Evolutionary conservation across 345 rosid genomes (phyloP), one percentile per base, ranked within the genome.

Genomic region (Boechera divaricarpa): DNA sequence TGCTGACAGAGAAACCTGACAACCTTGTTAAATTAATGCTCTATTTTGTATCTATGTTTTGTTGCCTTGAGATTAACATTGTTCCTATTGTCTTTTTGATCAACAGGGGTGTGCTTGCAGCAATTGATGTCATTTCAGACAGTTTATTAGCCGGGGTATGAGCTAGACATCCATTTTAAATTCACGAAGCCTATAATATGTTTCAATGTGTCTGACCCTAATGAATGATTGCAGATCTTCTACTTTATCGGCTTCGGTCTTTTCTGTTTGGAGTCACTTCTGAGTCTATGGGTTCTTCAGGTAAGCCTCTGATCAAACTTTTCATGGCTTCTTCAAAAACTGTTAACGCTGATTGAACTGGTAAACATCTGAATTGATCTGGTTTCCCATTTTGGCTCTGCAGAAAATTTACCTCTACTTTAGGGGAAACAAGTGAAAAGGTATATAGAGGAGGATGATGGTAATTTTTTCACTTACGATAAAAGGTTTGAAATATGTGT

Each of bases 271-370:
- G 99, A 96, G 83, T 78, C 93, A 8, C 85, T 96, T 63, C 83
- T 96, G 63, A 96, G 99, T 83, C 81, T 93, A 69, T 96, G 98
- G 98, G 99, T 96, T 77, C 86, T 96, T 72, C 99, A 96, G 95
- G 99, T 93, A 65, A 79, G 81, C 67, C 38, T 53, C 47, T 29
- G 16, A 49, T 52, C 32, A 24, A 69, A 24, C 49, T 15, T 29
- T 41, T 8, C 59, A 35, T n/a, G 32, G 59, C 32, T 66, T 61
- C 29, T 52, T 76, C 39, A 42, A 41, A 26, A 51, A 3, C 5
- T 76, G 28, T 59, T 45, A 9, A 65, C 15, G 3, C 5, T 33
- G n/a, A 59, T 16, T 51, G 33, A 56, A 45, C 33, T 35, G 0
- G 24, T 48, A n/a, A 39, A 41, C 10, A 35, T 45, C 1, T 31